phyloP scores from a whole-genome alignment of 2,329 filamentous ascomycete species.

The Claviceps cyperi region DNA sequence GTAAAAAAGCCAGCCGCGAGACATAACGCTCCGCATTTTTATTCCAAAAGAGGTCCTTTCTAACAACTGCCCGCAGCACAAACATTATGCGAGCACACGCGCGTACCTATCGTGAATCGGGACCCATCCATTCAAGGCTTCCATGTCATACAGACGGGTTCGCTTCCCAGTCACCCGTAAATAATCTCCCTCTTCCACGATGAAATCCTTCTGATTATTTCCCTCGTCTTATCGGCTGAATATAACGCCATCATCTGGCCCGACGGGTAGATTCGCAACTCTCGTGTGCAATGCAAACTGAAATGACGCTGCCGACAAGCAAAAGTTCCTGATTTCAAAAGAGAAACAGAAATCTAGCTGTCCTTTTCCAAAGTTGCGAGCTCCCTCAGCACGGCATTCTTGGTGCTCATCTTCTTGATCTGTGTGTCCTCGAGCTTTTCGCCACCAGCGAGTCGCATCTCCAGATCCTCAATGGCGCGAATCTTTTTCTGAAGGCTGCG shows the following conservation, averaged over 20 bases:
- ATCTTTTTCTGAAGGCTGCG: slow-evolving; percentile 93
- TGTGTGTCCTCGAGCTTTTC: slow-evolving; percentile 98
- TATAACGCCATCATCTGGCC: neutral
- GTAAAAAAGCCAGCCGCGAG: neutral
- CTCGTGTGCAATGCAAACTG: neutral
- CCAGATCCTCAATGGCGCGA: slow-evolving; percentile 90
- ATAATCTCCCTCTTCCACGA: neutral
- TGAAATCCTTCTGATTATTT: neutral
- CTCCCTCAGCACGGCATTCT: slow-evolving; percentile 71
- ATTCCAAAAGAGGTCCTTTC: neutral
- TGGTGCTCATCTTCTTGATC: slow-evolving; percentile 93
- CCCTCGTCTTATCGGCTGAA: neutral
- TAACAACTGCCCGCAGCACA: neutral
- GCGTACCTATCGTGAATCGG: neutral
- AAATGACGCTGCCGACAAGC: neutral
- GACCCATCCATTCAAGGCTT: neutral
- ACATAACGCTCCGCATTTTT: neutral
- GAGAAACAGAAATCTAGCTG: neutral
- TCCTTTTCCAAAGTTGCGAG: slow-evolving; percentile 42
- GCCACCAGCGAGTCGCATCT: slow-evolving; percentile 86
- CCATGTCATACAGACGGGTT: neutral
- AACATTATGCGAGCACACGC: neutral
- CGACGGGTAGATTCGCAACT: neutral
- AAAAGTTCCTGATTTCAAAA: too few relatives aligned
- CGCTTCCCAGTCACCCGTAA: neutral